Evolutionary conservation across 2,329 filamentous ascomycete genomes (phyloP), one percentile per base, ranked within the genome.

Genomic region (Neopestalotiopsis sp.): DNA sequence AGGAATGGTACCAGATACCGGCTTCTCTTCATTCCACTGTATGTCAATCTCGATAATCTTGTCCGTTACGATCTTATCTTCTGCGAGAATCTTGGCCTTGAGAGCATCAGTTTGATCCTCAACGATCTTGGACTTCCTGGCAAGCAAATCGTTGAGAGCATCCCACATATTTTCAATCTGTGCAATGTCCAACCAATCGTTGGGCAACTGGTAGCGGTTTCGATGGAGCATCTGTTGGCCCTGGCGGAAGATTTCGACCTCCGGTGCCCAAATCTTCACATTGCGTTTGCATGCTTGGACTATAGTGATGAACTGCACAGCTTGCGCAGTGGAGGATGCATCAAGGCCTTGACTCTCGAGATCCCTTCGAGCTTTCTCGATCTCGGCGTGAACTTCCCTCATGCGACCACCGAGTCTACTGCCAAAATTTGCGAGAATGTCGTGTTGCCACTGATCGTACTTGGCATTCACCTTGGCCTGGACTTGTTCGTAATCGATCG

Each of bases 371-470:
- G 95, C 94, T 81, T 94, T 94, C 75, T 97, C 93, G 70, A 99
- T 92, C 71, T 98, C 95, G 13, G 92, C 91, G 75, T 96, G 94
- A 4, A 98, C 92, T 76, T 99, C 96, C 63, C 94, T 89, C 90
- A 98, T 97, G 64, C 95, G 93, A 71, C 90, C 92, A 61, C 95
- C 94, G 61, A 99, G 91, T 68, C 96, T 94, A 68, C 89, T 88
- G 49, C 94, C 96, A 81, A 99, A 99, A 79, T 97, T 97, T 74
- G 93, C 89, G 49, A 98, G 86, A 67, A 99, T 97, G 73, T 99
- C 96, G 75, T 98, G 94, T 80, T 99, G 96, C 96, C 97, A 99
- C 80, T 98, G 95, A 78, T 99, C 97, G 78, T 99, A 99, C 80
- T 98, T 99, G 75, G 94, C 94, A 76, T 98, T 99, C 80, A 99